A percentile compares a stretch with the other conserved stretches of the same genome.
These are phyloP conservation scores for Microcera coccophila DNA, from an alignment of 2,329 filamentous ascomycete species.

Conservation along the genomic window DNA sequence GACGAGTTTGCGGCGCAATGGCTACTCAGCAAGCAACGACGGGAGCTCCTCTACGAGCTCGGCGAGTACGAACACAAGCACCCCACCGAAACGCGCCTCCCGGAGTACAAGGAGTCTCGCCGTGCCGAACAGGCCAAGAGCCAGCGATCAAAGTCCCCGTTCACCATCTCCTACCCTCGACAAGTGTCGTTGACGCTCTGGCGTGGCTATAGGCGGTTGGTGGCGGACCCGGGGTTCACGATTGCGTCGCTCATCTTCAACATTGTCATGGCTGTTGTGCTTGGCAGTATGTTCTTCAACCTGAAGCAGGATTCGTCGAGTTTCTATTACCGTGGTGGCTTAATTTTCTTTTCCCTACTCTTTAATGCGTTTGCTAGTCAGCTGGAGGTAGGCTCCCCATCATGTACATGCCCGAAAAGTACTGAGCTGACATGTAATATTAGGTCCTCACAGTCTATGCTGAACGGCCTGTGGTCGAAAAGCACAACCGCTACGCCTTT, in stretches of 20 bases:
- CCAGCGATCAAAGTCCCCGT: conserved; percentile 44
- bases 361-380: conserved; percentile 46
- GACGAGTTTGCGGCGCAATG: conserved; percentile 36
- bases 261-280: conserved; percentile 47
- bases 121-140: conserved; percentile 28
- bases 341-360: conserved; percentile 50
- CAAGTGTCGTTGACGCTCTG: conserved; percentile 43
- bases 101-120: conserved; percentile 19
- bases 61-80: conserved; percentile 26
- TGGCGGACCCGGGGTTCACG: conserved; percentile 38
- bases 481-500: conserved; percentile 33
- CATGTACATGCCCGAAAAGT: background rate
- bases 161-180: conserved; percentile 43
- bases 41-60: conserved; percentile 28
- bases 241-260: conserved; percentile 41
- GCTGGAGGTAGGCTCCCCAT: conserved; percentile 26
- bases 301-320: conserved; percentile 40
- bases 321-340: conserved; percentile 45
- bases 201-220: conserved; percentile 37
- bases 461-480: conserved; percentile 32
- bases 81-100: conserved; percentile 14
- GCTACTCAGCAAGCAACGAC: conserved; percentile 25
- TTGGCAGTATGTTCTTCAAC: conserved; percentile 51
- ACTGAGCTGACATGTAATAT: background rate
- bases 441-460: conserved; percentile 31